phyloP scores from a whole-genome alignment of 2,329 filamentous ascomycete genomes.

The Celoporthe dispersa region DNA sequence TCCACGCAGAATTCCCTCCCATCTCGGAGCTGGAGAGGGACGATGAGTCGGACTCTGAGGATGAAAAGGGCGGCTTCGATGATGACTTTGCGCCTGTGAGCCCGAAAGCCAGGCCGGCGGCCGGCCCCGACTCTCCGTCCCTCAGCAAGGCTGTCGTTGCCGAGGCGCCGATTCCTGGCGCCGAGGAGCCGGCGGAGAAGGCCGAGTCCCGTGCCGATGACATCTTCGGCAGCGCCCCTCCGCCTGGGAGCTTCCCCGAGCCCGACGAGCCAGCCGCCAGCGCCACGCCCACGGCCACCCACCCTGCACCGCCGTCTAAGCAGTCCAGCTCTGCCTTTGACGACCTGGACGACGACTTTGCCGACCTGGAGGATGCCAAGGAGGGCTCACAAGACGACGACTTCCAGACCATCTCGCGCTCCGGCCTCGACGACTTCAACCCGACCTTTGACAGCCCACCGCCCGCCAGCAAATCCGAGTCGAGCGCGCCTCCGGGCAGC shows the following conservation, averaged over 20 bases:
- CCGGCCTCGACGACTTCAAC: constrained; percentile 78
- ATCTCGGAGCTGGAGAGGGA: constrained; percentile 85
- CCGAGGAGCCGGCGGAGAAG: constrained; percentile 28
- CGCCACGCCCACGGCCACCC: constrained; percentile 40
- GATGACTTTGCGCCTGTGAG: constrained; percentile 83
- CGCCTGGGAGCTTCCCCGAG: constrained; percentile 32
- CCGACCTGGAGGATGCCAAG: constrained; percentile 82
- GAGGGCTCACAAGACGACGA: constrained; percentile 81
- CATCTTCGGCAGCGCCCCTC: constrained; percentile 45
- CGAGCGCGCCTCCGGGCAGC: constrained; percentile 41
- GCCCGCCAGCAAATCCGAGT: constrained; percentile 59
- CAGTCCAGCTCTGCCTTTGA: constrained; percentile 64
- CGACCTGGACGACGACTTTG: constrained; percentile 80
- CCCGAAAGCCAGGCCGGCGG: constrained; percentile 42
- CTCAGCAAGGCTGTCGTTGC: constrained; percentile 38
- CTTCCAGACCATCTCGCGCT: constrained; percentile 74
- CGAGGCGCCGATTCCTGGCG: constrained; percentile 29
- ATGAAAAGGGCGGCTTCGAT: constrained; percentile 83
- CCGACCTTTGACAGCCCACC: constrained; percentile 77
- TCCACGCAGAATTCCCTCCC: constrained; percentile 85
- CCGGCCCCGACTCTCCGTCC: constrained; percentile 36
- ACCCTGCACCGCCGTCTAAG: constrained; percentile 33
- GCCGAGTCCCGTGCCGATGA: constrained; percentile 39
- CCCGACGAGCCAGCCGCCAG: constrained; percentile 37
- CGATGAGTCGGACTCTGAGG: constrained; percentile 82